A percentile compares a stretch with the other conserved stretches of the same genome.
Conservation (phyloP, 2,329 filamentous ascomycete species). For the Tolypocladium guangdongense region DNA sequence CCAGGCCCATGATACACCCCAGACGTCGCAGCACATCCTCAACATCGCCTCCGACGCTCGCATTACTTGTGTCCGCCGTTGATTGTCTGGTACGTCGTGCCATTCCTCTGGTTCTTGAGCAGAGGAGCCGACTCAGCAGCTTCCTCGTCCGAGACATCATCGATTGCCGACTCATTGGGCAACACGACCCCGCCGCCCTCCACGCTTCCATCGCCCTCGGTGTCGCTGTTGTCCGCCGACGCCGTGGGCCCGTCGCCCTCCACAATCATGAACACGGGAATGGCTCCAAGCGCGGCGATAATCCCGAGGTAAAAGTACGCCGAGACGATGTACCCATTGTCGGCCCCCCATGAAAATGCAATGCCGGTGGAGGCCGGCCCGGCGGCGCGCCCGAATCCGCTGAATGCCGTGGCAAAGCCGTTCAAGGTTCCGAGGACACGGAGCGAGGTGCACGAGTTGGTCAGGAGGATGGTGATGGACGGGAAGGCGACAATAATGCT, state of each 20-base stretch:
- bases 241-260: constrained; percentile 58
- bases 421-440: constrained; percentile 76
- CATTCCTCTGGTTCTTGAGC: constrained; percentile 4
- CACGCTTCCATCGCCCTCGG: constrained; percentile 16
- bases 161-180: constrained; percentile 11
- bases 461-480: constrained; percentile 79
- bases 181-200: constrained; percentile 9
- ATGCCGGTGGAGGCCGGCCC: constrained; percentile 67
- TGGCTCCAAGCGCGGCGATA: constrained; percentile 51
- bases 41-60: neutral
- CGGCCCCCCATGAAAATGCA: constrained; percentile 66
- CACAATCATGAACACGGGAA: constrained; percentile 64
- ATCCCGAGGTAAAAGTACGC: constrained; percentile 71
- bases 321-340: constrained; percentile 63
- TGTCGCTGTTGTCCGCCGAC: constrained; percentile 20
- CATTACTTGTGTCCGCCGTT: neutral
- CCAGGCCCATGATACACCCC: neutral
- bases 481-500: constrained; percentile 80
- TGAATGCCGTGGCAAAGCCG: constrained; percentile 75
- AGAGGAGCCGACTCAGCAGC: constrained; percentile 8
- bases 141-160: constrained; percentile 10
- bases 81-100: neutral
- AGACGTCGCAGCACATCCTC: neutral
- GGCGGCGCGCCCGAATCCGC: constrained; percentile 65
- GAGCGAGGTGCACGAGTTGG: constrained; percentile 70